Conservation (phyloP, 1,284 basidiomycete genomes). For the Moesziomyces sp. region DNA sequence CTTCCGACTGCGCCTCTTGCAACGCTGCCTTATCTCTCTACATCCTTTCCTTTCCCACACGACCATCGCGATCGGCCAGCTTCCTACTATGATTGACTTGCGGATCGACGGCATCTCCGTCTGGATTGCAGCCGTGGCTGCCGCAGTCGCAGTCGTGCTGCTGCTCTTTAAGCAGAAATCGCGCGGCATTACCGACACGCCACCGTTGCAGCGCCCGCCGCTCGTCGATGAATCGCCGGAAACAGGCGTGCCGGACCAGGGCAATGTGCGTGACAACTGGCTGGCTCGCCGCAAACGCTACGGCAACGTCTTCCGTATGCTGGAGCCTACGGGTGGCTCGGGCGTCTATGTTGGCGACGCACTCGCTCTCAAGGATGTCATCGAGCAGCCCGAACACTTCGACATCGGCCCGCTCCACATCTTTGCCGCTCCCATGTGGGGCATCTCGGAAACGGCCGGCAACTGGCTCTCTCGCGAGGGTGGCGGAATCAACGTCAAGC, state of each 20-base stretch:
- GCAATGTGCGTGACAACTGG: conserved; percentile 10
- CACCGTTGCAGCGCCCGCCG: neutral
- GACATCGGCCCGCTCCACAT: conserved; percentile 9
- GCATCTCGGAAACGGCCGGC: conserved; percentile 3
- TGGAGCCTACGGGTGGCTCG: conserved; percentile 6
- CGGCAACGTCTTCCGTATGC: conserved; percentile 7
- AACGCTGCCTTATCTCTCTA: too few species aligned
- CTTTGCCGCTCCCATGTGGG: conserved; percentile 18
- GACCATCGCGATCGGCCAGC: too few species aligned
- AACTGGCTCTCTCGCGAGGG: conserved; percentile 16
- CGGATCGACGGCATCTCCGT: too few species aligned
- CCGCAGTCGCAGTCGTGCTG: too few species aligned
- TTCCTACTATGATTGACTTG: too few species aligned
- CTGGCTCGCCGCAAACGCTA: neutral
- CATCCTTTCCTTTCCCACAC: too few species aligned
- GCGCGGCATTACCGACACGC: neutral
- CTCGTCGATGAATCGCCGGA: conserved; percentile 1
- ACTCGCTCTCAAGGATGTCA: conserved; percentile 18
- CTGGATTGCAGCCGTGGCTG: too few species aligned
- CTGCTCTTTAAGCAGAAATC: too few species aligned
- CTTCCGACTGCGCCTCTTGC: too few species aligned
- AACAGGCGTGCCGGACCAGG: neutral
- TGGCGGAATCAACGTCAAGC: conserved; percentile 3
- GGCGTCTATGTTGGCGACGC: conserved; percentile 12
- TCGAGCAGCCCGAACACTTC: conserved; percentile 8